Conservation (phyloP, 352 stramenopile species). For the Aphanomyces stellatus region DNA sequence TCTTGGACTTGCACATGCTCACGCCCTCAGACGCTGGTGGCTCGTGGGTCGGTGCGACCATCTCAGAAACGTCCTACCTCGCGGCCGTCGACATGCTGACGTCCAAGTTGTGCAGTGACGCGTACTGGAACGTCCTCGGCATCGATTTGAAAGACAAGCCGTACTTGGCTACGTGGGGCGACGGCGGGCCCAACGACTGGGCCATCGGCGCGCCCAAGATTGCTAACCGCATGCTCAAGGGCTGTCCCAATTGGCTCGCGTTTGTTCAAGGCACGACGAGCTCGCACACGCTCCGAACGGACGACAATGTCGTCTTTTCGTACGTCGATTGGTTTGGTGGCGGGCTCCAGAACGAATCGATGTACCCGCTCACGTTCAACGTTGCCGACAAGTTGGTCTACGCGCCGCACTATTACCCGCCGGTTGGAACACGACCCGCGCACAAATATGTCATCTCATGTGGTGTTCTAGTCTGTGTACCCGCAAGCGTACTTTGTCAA, state of each 20-base stretch:
- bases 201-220: conserved; percentile 55
- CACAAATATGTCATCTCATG: neutral
- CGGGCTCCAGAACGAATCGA: conserved; percentile 59
- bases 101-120: conserved; percentile 49
- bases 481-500: conserved; percentile 28
- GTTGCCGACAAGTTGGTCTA: conserved; percentile 64
- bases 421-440: conserved; percentile 31
- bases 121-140: conserved; percentile 79
- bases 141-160: conserved; percentile 81
- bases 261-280: conserved; percentile 55
- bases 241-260: conserved; percentile 74
- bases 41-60: conserved; percentile 36
- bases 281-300: conserved; percentile 34
- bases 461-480: conserved; percentile 21
- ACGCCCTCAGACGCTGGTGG: conserved; percentile 33
- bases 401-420: conserved; percentile 75
- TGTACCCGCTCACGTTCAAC: conserved; percentile 53
- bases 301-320: conserved; percentile 45
- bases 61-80: conserved; percentile 47
- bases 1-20: conserved; percentile 62
- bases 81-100: conserved; percentile 51
- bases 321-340: conserved; percentile 75
- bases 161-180: conserved; percentile 42
- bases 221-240: conserved; percentile 48
- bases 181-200: conserved; percentile 66